Conservation (phyloP, 139 green algal species). For the Marvania coccoides region DNA sequence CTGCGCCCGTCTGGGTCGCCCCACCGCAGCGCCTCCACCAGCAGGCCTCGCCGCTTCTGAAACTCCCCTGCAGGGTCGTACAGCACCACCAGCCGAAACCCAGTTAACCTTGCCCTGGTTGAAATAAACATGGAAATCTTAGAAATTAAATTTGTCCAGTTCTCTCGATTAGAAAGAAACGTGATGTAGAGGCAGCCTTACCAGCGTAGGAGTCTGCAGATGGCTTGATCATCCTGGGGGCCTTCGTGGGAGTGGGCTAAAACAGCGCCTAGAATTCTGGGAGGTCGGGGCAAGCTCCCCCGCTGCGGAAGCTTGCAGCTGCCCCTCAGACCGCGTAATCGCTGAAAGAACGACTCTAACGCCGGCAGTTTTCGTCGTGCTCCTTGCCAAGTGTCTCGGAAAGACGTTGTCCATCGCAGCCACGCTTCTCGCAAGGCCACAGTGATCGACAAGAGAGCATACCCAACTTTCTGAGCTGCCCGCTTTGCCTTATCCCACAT, state of each 20-base stretch:
- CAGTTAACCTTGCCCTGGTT: neutral
- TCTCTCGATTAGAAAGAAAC: neutral
- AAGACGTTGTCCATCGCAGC: neutral
- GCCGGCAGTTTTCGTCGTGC: neutral
- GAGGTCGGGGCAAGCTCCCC: neutral
- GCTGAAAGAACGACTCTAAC: neutral
- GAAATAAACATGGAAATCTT: neutral
- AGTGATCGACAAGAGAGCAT: neutral
- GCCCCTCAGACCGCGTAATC: neutral
- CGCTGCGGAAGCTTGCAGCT: neutral
- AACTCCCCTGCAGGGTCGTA: constrained; percentile 9
- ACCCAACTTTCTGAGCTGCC: neutral
- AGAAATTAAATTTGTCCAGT: neutral
- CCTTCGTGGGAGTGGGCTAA: neutral
- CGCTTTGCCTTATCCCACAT: too few species aligned
- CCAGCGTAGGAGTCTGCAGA: constrained; percentile 2
- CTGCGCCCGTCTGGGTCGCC: neutral
- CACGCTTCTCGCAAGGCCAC: neutral
- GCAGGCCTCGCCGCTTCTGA: neutral
- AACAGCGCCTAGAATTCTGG: constrained; percentile 1
- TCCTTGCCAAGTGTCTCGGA: neutral
- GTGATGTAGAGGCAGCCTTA: neutral
- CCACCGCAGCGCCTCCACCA: constrained; percentile 8
- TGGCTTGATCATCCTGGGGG: constrained; percentile 1
- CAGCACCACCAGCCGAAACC: constrained; percentile 3